phyloP scores from a whole-genome alignment of 2,329 filamentous ascomycete genomes.

The Lasiodiplodia theobromae region DNA sequence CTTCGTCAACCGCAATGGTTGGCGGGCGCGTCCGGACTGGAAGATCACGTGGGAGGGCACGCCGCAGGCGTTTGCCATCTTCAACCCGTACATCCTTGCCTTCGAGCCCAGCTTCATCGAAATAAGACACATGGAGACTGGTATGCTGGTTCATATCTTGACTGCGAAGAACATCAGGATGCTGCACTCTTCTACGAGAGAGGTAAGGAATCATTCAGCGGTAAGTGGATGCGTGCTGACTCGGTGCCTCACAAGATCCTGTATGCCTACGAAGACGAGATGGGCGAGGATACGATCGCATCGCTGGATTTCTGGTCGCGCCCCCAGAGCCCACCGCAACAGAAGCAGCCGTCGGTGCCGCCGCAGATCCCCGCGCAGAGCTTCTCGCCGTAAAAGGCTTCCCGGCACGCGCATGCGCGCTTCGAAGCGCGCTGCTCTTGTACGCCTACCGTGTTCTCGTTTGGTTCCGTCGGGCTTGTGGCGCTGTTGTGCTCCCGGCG shows the following conservation, averaged over 20 bases:
- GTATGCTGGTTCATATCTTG: conserved; percentile 89
- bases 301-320: conserved; percentile 92
- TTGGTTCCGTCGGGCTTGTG: conserved; percentile 23
- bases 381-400: conserved; percentile 26
- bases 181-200: conserved; percentile 95
- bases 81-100: conserved; percentile 94
- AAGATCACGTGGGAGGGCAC: conserved; percentile 96
- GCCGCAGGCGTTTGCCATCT: conserved; percentile 90
- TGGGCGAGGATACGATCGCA: conserved; percentile 90
- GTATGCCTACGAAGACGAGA: conserved; percentile 96
- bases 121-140: conserved; percentile 92
- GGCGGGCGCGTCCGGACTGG: conserved; percentile 96
- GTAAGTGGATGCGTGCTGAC: neutral
- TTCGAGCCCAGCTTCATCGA: conserved; percentile 99
- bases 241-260: conserved; percentile 71
- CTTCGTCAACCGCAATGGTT: conserved; percentile 98
- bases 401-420: conserved; percentile 13
- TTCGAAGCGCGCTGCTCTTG: conserved; percentile 6
- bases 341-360: conserved; percentile 22
- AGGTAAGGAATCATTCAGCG: conserved; percentile 66
- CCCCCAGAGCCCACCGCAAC: conserved; percentile 32
- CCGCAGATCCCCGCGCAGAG: conserved; percentile 28
- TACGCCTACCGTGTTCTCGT: conserved; percentile 22
- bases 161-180: conserved; percentile 96
- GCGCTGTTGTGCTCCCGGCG: conserved; percentile 16